phyloP scores from a whole-genome alignment of 2,329 filamentous ascomycete species.

The Endoconidiophora laricicola region DNA sequence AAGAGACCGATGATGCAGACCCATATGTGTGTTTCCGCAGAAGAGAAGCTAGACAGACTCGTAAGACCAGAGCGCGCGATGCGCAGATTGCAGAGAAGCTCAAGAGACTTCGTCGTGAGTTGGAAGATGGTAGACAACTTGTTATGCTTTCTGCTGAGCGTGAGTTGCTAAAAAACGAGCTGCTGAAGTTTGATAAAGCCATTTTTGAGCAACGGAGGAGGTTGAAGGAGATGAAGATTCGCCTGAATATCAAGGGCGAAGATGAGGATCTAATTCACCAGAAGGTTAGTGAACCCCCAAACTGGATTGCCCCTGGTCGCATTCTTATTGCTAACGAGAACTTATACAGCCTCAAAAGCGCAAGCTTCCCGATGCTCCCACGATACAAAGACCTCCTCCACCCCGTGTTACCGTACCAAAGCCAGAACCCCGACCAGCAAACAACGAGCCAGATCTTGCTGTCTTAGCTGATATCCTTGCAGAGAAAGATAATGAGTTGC shows the following conservation, averaged over 20 bases:
- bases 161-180: constrained; percentile 62
- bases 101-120: constrained; percentile 74
- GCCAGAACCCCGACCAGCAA: constrained; percentile 1
- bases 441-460: constrained; percentile 60
- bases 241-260: constrained; percentile 75
- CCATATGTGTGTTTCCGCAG: constrained; percentile 97
- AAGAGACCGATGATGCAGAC: constrained; percentile 87
- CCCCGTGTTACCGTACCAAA: constrained; percentile 44
- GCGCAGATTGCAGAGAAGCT: constrained; percentile 89
- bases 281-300: constrained; percentile 44
- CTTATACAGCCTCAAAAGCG: constrained; percentile 50
- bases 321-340: constrained; percentile 21
- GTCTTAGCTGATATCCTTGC: constrained; percentile 59
- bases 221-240: constrained; percentile 77
- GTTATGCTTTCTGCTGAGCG: constrained; percentile 63
- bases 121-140: constrained; percentile 74
- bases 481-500: constrained; percentile 68
- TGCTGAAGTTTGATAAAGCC: constrained; percentile 55
- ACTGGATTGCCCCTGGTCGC: constrained; percentile 5
- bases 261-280: constrained; percentile 92
- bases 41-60: constrained; percentile 81
- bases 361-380: constrained; percentile 40
- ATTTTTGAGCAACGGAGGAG: constrained; percentile 70
- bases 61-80: constrained; percentile 87
- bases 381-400: constrained; percentile 44